Conservation (phyloP, 805 yeast genomes). For the Ogataea degrootiae region DNA sequence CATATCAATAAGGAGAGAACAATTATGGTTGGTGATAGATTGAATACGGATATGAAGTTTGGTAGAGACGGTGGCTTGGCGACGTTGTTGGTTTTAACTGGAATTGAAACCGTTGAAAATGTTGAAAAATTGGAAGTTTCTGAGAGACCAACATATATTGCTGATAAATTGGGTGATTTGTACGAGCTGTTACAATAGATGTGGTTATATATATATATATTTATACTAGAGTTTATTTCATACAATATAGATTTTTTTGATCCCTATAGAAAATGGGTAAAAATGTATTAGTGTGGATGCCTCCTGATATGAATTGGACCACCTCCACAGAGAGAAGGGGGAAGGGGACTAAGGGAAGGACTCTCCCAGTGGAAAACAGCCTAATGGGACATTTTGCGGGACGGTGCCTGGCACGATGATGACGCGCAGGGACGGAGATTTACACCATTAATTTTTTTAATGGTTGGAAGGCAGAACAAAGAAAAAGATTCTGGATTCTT, state of each 20-base stretch:
- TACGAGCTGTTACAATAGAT: constrained; percentile 40
- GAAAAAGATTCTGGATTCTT: too few relatives aligned
- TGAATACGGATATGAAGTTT: constrained; percentile 92
- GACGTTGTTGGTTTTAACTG: constrained; percentile 84
- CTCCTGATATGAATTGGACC: too few relatives aligned
- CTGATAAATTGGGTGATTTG: constrained; percentile 72
- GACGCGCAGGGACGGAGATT: too few relatives aligned
- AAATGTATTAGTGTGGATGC: too few relatives aligned
- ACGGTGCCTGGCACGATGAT: too few relatives aligned
- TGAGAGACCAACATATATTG: constrained; percentile 61
- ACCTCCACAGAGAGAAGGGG: too few relatives aligned
- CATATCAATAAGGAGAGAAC: constrained; percentile 54
- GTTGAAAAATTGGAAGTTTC: constrained; percentile 38
- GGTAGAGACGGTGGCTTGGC: constrained; percentile 85
- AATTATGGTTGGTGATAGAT: constrained; percentile 92
- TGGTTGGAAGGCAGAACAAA: too few relatives aligned
- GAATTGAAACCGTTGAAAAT: constrained; percentile 75
- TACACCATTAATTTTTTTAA: too few relatives aligned
- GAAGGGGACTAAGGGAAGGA: too few relatives aligned
- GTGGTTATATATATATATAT: neutral
- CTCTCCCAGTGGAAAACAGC: too few relatives aligned
- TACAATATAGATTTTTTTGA: neutral
- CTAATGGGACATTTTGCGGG: too few relatives aligned
- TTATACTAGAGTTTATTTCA: neutral
- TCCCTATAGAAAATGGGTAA: too few relatives aligned